phyloP scores from a whole-genome alignment of 1,139 yeast genomes.

The Lodderomyces theae region DNA sequence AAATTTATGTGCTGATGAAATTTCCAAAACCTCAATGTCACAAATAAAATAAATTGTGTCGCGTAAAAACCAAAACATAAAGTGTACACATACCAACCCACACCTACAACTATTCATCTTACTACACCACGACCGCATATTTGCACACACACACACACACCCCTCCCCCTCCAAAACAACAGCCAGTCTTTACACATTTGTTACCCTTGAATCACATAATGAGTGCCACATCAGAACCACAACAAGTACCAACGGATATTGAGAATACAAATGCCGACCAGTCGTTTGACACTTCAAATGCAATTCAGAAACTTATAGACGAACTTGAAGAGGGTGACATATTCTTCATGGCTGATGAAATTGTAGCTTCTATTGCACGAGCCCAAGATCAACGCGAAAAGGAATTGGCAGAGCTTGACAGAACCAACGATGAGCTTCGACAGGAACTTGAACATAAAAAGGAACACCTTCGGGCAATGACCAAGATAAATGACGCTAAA shows the following conservation, averaged over 20 bases:
- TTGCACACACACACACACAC: too few species aligned
- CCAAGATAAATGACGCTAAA: slow-evolving; percentile 19
- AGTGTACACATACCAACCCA: too few species aligned
- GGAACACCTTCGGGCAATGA: slow-evolving; percentile 25
- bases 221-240: background rate
- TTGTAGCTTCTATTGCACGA: background rate
- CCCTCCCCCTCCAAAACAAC: too few species aligned
- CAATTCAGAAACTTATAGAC: slow-evolving; percentile 3
- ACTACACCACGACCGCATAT: too few species aligned
- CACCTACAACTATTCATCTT: too few species aligned
- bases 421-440: slow-evolving; percentile 21
- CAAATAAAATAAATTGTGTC: too few species aligned
- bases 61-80: too few species aligned
- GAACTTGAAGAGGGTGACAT: slow-evolving; percentile 3
- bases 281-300: background rate
- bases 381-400: background rate
- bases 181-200: too few species aligned
- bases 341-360: slow-evolving; percentile 3
- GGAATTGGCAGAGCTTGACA: background rate
- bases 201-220: background rate
- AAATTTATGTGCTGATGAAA: too few species aligned
- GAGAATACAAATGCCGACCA: background rate
- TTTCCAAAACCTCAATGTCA: too few species aligned
- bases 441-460: slow-evolving; percentile 18
- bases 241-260: background rate